Percentiles rank a stretch among this genome's conserved stretches.
phyloP scores from a whole-genome alignment of 2,329 filamentous ascomycete genomes.

The Metarhizium anisopliae region DNA sequence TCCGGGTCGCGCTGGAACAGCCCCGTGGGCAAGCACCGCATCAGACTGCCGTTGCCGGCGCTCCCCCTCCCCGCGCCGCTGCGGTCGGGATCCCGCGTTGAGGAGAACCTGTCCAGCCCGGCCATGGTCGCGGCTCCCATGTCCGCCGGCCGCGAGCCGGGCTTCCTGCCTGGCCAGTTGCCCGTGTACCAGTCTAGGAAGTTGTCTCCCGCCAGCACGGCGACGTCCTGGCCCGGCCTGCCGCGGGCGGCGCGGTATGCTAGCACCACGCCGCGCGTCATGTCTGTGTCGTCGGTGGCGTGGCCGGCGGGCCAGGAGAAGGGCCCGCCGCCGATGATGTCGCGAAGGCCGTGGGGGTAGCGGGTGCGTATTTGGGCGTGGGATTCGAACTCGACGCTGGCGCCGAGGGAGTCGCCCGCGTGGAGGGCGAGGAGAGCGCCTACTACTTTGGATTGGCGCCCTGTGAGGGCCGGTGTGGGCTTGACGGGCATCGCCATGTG shows the following conservation, averaged over 20 bases:
- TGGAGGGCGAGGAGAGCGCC: constrained; percentile 38
- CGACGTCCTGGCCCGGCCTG: constrained; percentile 18
- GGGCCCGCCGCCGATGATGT: constrained; percentile 34
- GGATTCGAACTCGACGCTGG: constrained; percentile 32
- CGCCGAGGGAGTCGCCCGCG: constrained; percentile 37
- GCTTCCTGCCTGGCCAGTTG: constrained; percentile 30
- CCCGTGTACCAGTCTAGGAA: constrained; percentile 34
- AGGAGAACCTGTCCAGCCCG: constrained; percentile 23
- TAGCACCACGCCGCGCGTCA: constrained; percentile 35
- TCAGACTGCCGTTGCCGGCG: constrained; percentile 37
- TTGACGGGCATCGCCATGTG: background rate
- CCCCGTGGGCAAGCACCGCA: constrained; percentile 37
- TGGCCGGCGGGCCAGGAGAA: constrained; percentile 33
- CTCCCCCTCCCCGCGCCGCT: constrained; percentile 28
- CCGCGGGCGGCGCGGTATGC: constrained; percentile 25
- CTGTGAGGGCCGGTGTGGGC: background rate
- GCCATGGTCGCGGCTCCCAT: constrained; percentile 29
- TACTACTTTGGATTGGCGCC: constrained; percentile 21
- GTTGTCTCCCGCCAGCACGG: constrained; percentile 24
- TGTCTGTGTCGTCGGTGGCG: constrained; percentile 39
- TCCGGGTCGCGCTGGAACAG: constrained; percentile 25
- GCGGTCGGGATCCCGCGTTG: constrained; percentile 17
- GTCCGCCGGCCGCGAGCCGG: constrained; percentile 25
- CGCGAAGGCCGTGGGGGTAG: constrained; percentile 28
- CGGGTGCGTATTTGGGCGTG: constrained; percentile 21